Evolutionary conservation across 192 early-diverging fungal species (phyloP), one percentile per base, ranked within the genome.

Genomic region (Coemansia sp.): DNA sequence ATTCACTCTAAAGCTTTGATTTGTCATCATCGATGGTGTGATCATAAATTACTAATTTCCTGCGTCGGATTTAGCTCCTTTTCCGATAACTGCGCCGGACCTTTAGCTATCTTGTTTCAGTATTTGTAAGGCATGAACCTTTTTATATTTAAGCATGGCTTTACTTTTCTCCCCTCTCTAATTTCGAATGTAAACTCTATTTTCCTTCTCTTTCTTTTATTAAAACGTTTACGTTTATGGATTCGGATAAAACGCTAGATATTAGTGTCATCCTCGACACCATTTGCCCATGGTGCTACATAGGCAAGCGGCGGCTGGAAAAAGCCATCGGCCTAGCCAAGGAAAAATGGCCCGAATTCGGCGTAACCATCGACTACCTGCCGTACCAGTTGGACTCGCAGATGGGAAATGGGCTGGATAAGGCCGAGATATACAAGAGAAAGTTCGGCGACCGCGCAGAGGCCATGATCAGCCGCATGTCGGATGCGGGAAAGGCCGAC

Each of bases 201-300:
- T 21, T 8, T 60, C 2, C 6, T 21, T 23, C 16, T 35, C 26
- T 33, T 18, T 48, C 35, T 41, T 63, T 30, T 51, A 35, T 45
- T 43, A 57, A 41, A 2, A 64, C 14, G 44, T 61, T n/a, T 30
- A 53, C 60, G 61, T 34, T 66, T 46, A 65, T 63, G 60, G 53
- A 60, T 45, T 26, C 64, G 14, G 63, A 59, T 45, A 65, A 62
- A 49, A 69, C 74, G 14, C 75, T 90, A 64, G 74, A 76, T n/a
- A 87, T 91, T 38, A 84, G 86, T 15, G 72, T 90, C 38, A 86
- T 90, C 36, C 81, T 82, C 8, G 92, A 93, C 78, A 90, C 81
- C 33, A 67, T 88, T 33, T 93, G 91, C 63, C 92, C 89, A 2
- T 92, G 90, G 90, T 94, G 90, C 71, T 94, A 85, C 66, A 68